Conservation (phyloP, 1,284 basidiomycete genomes). For the Grifola frondosa region DNA sequence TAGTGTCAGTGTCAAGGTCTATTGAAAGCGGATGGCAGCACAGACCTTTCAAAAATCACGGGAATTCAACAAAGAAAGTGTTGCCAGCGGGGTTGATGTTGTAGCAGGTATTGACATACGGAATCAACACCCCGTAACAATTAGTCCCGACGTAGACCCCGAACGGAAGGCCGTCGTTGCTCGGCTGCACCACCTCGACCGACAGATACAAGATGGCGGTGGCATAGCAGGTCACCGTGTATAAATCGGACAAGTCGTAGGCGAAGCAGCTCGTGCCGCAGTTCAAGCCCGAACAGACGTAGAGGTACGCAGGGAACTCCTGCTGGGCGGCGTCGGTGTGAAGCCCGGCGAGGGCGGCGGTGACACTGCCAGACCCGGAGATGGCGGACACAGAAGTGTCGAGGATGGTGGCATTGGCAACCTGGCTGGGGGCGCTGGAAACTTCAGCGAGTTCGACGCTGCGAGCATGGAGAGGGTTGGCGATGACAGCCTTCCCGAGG, state of each 20-base stretch:
- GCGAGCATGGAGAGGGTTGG: no score
- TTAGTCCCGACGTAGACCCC: conserved; percentile 3
- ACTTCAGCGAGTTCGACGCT: no score
- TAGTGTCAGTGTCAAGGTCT: no score
- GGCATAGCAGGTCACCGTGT: conserved; percentile 2
- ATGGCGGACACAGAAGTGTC: conserved; percentile 1
- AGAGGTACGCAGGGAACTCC: conserved; percentile 3
- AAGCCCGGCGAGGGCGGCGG: neutral
- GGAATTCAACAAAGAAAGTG: no score
- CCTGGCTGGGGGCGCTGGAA: no score
- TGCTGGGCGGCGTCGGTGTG: neutral
- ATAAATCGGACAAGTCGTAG: neutral
- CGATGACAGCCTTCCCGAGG: no score
- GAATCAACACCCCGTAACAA: conserved; percentile 4
- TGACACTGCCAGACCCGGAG: neutral
- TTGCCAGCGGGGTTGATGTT: no score
- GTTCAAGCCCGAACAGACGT: neutral
- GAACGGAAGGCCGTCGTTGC: conserved; percentile 10
- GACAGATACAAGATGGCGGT: neutral
- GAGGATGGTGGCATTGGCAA: neutral
- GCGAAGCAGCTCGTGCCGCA: conserved; percentile 2
- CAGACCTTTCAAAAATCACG: no score
- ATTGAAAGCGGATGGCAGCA: no score
- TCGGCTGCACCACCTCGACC: conserved; percentile 9
- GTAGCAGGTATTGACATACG: conserved; percentile 14